A percentile compares a stretch with the other conserved stretches of the same genome.
These are phyloP conservation scores for Talaromyces sp. DNA, from an alignment of 2,329 filamentous ascomycete species.

Conservation along the genomic window DNA sequence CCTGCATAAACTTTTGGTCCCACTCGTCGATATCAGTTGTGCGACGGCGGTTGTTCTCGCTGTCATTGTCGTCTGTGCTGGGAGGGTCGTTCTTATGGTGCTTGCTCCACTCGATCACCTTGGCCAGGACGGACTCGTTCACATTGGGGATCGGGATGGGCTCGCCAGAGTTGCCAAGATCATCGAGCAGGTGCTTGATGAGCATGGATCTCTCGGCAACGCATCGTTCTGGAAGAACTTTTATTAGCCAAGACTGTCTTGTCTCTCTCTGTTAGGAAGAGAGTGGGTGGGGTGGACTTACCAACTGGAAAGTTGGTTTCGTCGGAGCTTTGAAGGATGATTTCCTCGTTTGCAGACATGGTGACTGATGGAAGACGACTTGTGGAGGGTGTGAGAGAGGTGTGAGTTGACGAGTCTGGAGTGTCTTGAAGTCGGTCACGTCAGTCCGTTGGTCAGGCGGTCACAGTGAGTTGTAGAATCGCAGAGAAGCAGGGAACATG, in stretches of 20 bases:
- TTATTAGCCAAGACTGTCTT: constrained; percentile 37
- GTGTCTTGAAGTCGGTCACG: not conserved
- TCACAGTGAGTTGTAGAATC: not conserved
- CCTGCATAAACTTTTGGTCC: constrained; percentile 99
- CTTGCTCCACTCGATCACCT: constrained; percentile 97
- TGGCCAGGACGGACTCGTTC: constrained; percentile 87
- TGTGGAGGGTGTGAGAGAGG: not conserved
- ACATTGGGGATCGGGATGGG: constrained; percentile 67
- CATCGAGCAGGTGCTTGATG: constrained; percentile 98
- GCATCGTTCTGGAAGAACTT: constrained; percentile 58
- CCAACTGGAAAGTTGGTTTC: constrained; percentile 46
- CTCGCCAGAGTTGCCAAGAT: constrained; percentile 64
- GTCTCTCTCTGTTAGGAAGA: constrained; percentile 35
- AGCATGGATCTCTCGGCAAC: constrained; percentile 89
- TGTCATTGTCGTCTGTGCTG: constrained; percentile 77
- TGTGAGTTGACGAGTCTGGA: not conserved
- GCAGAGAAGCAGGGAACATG: not conserved
- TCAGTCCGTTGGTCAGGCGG: not conserved
- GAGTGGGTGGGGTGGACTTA: constrained; percentile 44
- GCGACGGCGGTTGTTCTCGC: constrained; percentile 93
- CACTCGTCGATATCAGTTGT: constrained; percentile 98
- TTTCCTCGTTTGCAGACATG: constrained; percentile 18
- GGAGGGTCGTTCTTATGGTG: constrained; percentile 88
- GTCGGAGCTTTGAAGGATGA: constrained; percentile 50
- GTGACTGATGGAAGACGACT: not conserved